Evolutionary conservation across 2,329 filamentous ascomycete species (phyloP).

Genomic region (Scopulariopsis brevicaulis): DNA sequence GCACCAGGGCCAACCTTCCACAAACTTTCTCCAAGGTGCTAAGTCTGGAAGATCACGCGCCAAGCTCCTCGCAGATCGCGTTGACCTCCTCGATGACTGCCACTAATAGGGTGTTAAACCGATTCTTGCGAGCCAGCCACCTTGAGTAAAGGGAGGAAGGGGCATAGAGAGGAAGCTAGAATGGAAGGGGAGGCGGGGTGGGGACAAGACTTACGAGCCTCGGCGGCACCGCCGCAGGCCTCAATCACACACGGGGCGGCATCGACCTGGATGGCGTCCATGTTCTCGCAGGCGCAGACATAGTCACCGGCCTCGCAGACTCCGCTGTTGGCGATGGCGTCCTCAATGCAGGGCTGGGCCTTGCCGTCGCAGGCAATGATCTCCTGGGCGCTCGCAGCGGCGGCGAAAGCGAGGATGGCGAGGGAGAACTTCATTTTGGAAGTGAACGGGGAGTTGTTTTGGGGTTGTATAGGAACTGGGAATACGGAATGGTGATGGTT

Average conservation of each 20-base stretch:
- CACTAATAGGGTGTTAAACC: background rate
- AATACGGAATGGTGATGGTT: background rate
- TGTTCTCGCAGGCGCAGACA: constrained; percentile 11
- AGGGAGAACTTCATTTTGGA: constrained; percentile 6
- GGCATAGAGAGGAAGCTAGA: background rate
- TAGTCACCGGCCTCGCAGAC: constrained; percentile 9
- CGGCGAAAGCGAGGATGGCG: constrained; percentile 5
- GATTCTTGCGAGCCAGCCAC: background rate
- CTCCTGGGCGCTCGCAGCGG: constrained; percentile 8
- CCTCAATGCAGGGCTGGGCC: constrained; percentile 5
- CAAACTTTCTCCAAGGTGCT: background rate
- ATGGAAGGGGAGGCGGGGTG: background rate
- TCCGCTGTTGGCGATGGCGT: constrained; percentile 9
- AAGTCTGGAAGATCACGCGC: background rate
- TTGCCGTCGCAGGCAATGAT: constrained; percentile 5
- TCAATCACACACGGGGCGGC: constrained; percentile 11
- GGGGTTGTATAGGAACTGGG: background rate
- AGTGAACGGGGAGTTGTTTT: background rate
- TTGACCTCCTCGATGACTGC: background rate
- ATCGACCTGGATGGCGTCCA: constrained; percentile 8
- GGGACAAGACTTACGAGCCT: constrained; percentile 9
- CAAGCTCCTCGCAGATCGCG: background rate
- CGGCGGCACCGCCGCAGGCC: constrained; percentile 10
- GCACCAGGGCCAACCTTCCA: background rate
- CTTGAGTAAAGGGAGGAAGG: background rate